Conservation (phyloP, 225 moss, liverwort and hornwort genomes). For the Sphagnum contortum region DNA sequence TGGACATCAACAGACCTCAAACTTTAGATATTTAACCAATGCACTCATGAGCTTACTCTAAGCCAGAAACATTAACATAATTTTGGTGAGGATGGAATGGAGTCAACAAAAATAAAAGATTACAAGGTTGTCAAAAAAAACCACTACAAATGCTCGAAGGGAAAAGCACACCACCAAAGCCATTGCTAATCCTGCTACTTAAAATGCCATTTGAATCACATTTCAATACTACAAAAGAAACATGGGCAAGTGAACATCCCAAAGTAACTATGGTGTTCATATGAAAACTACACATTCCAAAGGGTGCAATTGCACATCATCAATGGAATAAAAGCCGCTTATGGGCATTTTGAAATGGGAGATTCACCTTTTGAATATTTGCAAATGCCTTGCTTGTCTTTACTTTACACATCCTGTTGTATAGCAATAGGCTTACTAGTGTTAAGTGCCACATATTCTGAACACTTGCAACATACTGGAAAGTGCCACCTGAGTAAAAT, state of each 20-base stretch:
- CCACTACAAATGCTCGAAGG: slow-evolving; percentile 57
- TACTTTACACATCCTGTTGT: slow-evolving; percentile 81
- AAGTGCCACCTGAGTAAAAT: too few species aligned
- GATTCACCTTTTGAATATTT: slow-evolving; percentile 58
- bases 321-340: neutral
- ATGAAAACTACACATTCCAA: neutral
- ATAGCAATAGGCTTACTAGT: slow-evolving; percentile 49
- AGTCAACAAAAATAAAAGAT: slow-evolving; percentile 7
- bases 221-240: too few species aligned
- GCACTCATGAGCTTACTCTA: too few species aligned
- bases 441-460: neutral
- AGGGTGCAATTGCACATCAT: neutral
- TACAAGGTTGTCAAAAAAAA: slow-evolving; percentile 67
- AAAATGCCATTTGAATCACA: neutral
- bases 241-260: too few species aligned
- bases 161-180: slow-evolving; percentile 79
- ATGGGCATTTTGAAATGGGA: too few species aligned
- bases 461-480: too few species aligned
- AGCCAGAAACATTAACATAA: too few species aligned
- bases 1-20: neutral
- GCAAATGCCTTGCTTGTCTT: slow-evolving; percentile 66
- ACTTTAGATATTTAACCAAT: too few species aligned
- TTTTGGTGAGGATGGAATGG: too few species aligned
- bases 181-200: slow-evolving; percentile 77
- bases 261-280: slow-evolving; percentile 1